Percentiles rank a stretch among this genome's conserved stretches.
Evolutionary conservation across 768 basidiomycete genomes (phyloP).

Genomic region (Macrolepiota albuminosa): DNA sequence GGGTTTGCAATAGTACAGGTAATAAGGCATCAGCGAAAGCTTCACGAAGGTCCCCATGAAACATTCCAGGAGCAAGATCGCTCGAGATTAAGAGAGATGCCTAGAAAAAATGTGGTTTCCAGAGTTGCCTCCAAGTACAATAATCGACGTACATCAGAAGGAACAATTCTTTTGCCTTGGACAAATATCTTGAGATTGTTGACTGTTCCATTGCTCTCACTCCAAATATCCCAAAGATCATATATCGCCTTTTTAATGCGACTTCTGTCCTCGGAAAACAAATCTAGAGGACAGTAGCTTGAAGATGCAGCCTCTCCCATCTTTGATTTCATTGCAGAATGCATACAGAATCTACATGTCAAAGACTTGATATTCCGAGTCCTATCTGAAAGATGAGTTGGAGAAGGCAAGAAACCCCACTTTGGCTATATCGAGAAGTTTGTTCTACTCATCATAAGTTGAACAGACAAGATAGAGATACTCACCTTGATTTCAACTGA

Average conservation of each 20-base stretch:
- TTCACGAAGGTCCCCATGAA: constrained; percentile 33
- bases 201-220: constrained; percentile 49
- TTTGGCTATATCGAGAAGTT: constrained; percentile 63
- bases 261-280: constrained; percentile 68
- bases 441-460: background rate
- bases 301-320: constrained; percentile 32
- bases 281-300: constrained; percentile 85
- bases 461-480: background rate
- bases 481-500: constrained; percentile 90
- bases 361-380: constrained; percentile 57
- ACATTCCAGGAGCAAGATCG: constrained; percentile 10
- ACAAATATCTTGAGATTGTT: constrained; percentile 87
- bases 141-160: constrained; percentile 45
- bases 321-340: constrained; percentile 49
- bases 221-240: constrained; percentile 73
- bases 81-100: constrained; percentile 23
- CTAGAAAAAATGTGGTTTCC: constrained; percentile 14
- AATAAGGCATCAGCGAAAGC: constrained; percentile 48
- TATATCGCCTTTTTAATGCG: constrained; percentile 64
- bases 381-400: constrained; percentile 51
- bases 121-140: background rate
- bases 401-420: constrained; percentile 87
- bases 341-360: constrained; percentile 92
- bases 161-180: constrained; percentile 52
- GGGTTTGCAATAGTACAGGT: constrained; percentile 42